Percentiles rank a stretch among this genome's conserved stretches.
Conservation (phyloP, 108 stramenopile species). For the Licmophora abbreviata region DNA sequence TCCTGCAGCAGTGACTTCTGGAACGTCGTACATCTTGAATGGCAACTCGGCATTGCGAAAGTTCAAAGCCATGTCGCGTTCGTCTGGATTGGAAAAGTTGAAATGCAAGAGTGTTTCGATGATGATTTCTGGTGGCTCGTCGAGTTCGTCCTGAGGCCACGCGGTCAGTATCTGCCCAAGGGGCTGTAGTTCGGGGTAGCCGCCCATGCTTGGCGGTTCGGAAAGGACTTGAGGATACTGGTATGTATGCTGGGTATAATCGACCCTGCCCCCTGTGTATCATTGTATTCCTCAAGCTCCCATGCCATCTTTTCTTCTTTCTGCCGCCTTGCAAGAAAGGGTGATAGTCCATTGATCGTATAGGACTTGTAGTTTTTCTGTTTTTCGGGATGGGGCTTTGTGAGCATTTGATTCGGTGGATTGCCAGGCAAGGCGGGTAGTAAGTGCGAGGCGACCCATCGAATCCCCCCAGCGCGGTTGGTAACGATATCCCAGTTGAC, state of each 20-base stretch:
- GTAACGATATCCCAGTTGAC: conserved; percentile 5
- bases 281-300: conserved; percentile 1
- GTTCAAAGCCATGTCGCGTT: conserved; percentile 45
- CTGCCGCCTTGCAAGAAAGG: background rate
- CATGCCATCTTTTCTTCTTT: background rate
- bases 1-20: conserved; percentile 56
- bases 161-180: conserved; percentile 42
- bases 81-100: conserved; percentile 51
- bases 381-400: no score
- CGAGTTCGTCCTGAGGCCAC: conserved; percentile 79
- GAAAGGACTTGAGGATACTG: conserved; percentile 39
- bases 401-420: background rate
- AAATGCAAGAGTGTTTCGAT: conserved; percentile 68
- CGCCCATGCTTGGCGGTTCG: conserved; percentile 33
- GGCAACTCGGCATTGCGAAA: conserved; percentile 74
- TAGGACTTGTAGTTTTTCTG: no score
- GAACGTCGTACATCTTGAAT: conserved; percentile 77
- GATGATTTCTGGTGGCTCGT: conserved; percentile 43
- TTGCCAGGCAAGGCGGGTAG: conserved; percentile 12
- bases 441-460: conserved; percentile 16
- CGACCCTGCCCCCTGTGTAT: conserved; percentile 17
- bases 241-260: conserved; percentile 58
- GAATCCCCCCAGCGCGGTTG: conserved; percentile 16
- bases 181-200: conserved; percentile 55
- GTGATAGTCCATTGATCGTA: no score